Percentiles rank a stretch among this genome's conserved stretches.
Evolutionary conservation across 2,329 filamentous ascomycete genomes (phyloP).

Genomic region (Xylariaceae sp.): DNA sequence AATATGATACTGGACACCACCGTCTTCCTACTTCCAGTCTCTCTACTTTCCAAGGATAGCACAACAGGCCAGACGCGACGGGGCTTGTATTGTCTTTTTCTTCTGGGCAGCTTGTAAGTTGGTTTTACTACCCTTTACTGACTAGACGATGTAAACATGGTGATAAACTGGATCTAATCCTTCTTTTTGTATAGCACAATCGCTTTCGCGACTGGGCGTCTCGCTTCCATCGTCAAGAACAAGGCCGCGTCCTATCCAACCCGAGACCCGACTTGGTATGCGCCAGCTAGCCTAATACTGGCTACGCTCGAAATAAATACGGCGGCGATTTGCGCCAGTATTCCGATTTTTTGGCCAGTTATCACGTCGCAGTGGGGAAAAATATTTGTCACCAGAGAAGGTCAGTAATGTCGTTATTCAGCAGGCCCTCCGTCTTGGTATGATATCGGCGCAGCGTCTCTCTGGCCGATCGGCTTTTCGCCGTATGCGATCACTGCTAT

Average conservation of each 20-base stretch:
- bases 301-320: slow-evolving; percentile 25
- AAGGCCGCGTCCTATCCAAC: slow-evolving; percentile 29
- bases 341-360: slow-evolving; percentile 30
- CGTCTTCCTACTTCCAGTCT: slow-evolving; percentile 32
- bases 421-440: too few species aligned
- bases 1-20: slow-evolving; percentile 34
- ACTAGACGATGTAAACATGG: too few species aligned
- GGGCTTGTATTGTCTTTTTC: too few species aligned
- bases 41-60: slow-evolving; percentile 29
- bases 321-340: slow-evolving; percentile 26
- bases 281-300: slow-evolving; percentile 25
- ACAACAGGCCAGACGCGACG: slow-evolving; percentile 21
- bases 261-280: slow-evolving; percentile 34
- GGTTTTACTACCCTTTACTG: too few species aligned
- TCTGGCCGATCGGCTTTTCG: too few species aligned
- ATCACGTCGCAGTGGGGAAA: slow-evolving; percentile 23
- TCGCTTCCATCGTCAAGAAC: slow-evolving; percentile 29
- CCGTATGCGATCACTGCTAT: too few species aligned
- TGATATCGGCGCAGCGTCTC: too few species aligned
- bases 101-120: too few species aligned
- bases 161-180: too few species aligned
- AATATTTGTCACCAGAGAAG: slow-evolving; percentile 29
- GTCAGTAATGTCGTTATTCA: too few species aligned
- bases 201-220: slow-evolving; percentile 31
- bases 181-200: too few species aligned